Evolutionary conservation across 140 eudicot genomes (phyloP).

Genomic region (Bidens hawaiensis): DNA sequence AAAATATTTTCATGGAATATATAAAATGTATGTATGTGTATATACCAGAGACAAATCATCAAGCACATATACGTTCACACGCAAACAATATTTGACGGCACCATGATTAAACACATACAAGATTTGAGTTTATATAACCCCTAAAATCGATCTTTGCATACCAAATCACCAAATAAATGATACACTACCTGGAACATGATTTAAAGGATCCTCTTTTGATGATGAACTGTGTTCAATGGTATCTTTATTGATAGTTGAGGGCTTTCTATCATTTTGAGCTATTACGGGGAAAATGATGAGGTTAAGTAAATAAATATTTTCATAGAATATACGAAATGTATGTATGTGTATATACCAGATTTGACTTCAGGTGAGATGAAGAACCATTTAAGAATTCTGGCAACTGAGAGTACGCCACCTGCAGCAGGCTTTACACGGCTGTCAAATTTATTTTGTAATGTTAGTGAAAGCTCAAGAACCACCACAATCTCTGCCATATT

Average conservation of each 20-base stretch:
- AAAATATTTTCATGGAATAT: too few relatives aligned
- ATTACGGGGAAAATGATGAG: neutral
- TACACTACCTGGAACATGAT: neutral
- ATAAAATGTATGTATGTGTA: too few relatives aligned
- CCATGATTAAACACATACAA: neutral
- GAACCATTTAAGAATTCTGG: neutral
- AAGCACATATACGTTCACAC: neutral
- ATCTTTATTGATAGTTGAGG: neutral
- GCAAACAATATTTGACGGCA: neutral
- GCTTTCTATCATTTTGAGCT: neutral
- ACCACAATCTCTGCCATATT: neutral
- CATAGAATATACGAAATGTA: neutral
- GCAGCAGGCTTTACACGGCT: neutral
- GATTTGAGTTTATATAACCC: neutral
- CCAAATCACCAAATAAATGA: neutral
- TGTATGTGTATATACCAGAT: neutral
- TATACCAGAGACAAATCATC: slow-evolving; percentile 18
- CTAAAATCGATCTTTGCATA: neutral
- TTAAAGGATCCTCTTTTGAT: neutral
- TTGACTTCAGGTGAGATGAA: neutral
- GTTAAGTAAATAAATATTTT: neutral
- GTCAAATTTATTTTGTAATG: neutral
- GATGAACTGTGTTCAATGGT: neutral
- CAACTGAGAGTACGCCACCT: neutral
- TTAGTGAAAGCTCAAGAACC: neutral